phyloP scores from a whole-genome alignment of 441 rosid species.

The Bruguiera hainesii region DNA sequence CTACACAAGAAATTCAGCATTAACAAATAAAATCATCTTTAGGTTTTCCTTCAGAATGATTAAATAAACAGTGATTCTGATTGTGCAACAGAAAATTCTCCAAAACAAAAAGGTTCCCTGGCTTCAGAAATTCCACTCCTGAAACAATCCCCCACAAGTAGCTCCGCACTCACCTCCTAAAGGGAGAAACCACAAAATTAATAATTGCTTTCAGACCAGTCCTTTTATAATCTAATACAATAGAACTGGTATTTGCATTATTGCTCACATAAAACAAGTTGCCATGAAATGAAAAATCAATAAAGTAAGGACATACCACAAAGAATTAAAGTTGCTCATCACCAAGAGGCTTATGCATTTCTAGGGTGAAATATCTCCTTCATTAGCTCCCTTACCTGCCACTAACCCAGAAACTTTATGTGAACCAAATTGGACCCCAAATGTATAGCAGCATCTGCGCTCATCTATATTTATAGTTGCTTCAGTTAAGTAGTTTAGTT shows the following conservation, averaged over 20 bases:
- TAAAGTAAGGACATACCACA: constrained; percentile 59
- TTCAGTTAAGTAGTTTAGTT: too few species aligned
- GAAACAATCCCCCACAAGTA: constrained; percentile 45
- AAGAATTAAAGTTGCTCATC: constrained; percentile 42
- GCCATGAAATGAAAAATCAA: constrained; percentile 20
- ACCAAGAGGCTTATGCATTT: constrained; percentile 37
- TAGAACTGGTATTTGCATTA: constrained; percentile 14
- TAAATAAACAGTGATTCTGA: constrained; percentile 23
- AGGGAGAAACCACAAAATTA: constrained; percentile 42
- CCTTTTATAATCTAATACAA: constrained; percentile 24
- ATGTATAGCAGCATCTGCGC: constrained; percentile 16
- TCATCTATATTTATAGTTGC: constrained; percentile 16
- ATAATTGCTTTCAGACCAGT: constrained; percentile 28
- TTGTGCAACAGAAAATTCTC: constrained; percentile 28
- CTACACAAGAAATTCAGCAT: constrained; percentile 17
- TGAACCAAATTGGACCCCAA: constrained; percentile 35
- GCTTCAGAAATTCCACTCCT: constrained; percentile 36
- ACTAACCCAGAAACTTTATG: constrained; percentile 61
- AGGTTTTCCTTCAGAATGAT: constrained; percentile 19
- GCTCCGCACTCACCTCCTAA: constrained; percentile 49
- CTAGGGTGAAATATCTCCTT: constrained; percentile 60
- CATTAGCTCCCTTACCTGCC: constrained; percentile 80
- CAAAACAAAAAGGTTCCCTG: constrained; percentile 27
- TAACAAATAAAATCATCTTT: constrained; percentile 16
- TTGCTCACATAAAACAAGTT: background rate